phyloP scores from a whole-genome alignment of 208 protist genomes.

The Trypanosoma lewisi region DNA sequence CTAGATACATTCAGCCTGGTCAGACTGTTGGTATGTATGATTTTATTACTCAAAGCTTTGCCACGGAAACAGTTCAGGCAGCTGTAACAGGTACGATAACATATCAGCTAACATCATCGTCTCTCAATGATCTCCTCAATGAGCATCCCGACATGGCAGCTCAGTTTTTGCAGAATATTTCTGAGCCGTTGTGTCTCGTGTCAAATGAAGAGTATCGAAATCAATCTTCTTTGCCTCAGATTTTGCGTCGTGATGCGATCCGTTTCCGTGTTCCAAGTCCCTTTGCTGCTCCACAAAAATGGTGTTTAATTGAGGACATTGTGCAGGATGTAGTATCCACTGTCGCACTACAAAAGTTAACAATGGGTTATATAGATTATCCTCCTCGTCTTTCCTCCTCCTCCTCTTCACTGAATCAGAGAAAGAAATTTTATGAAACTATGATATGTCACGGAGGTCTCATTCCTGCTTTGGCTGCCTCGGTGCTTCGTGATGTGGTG shows the following conservation, averaged over 20 bases:
- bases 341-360: slow-evolving; percentile 44
- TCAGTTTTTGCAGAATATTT: slow-evolving; percentile 80
- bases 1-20: slow-evolving; percentile 51
- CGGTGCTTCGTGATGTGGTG: slow-evolving; percentile 48
- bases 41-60: slow-evolving; percentile 66
- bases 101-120: slow-evolving; percentile 72
- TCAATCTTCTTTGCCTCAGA: slow-evolving; percentile 38
- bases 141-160: slow-evolving; percentile 66
- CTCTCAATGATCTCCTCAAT: slow-evolving; percentile 73
- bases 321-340: slow-evolving; percentile 62
- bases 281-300: slow-evolving; percentile 26
- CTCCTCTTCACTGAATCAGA: too few relatives aligned
- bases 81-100: slow-evolving; percentile 69
- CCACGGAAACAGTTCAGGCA: slow-evolving; percentile 67
- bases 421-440: neutral
- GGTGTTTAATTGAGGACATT: slow-evolving; percentile 57
- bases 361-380: slow-evolving; percentile 39
- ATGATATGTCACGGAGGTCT: slow-evolving; percentile 32
- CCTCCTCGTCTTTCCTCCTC: slow-evolving; percentile 30
- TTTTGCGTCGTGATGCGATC: slow-evolving; percentile 44
- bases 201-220: slow-evolving; percentile 56
- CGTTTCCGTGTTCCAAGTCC: slow-evolving; percentile 47
- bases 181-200: slow-evolving; percentile 62
- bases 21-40: slow-evolving; percentile 82
- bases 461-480: slow-evolving; percentile 26